A percentile compares a stretch with the other conserved stretches of the same genome.
These are phyloP conservation scores for Ceratobasidium sp. DNA, from an alignment of 1,284 basidiomycete species.

Conservation along the genomic window DNA sequence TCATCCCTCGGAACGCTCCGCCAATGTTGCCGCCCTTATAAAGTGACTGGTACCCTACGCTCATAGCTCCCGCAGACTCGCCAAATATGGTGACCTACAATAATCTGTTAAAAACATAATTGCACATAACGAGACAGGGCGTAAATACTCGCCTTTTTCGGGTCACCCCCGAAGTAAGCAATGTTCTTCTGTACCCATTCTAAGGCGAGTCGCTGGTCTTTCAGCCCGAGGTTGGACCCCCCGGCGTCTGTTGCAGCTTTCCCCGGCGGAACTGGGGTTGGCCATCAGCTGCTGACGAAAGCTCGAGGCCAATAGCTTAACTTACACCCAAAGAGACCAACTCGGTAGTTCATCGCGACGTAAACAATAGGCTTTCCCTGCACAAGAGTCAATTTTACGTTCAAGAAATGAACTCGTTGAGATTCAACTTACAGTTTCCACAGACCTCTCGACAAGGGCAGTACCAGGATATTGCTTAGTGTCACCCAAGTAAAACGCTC, in stretches of 20 bases:
- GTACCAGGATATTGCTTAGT: no score
- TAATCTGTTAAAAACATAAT: not conserved
- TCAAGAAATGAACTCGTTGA: no score
- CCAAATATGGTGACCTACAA: constrained; percentile 51
- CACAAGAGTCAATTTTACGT: no score
- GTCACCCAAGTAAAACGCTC: constrained; percentile 7
- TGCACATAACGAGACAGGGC: not conserved
- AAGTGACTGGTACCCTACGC: constrained; percentile 51
- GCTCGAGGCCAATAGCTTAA: not conserved
- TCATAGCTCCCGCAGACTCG: constrained; percentile 55
- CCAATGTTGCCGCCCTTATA: constrained; percentile 49
- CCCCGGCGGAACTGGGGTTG: constrained; percentile 48
- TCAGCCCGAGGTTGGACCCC: constrained; percentile 59
- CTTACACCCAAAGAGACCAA: constrained; percentile 54
- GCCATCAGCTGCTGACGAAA: no score
- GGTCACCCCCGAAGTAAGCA: constrained; percentile 63
- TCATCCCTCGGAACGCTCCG: constrained; percentile 46
- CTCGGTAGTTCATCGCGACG: constrained; percentile 62
- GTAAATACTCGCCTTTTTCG: constrained; percentile 53
- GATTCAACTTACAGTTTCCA: no score
- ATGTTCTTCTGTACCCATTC: constrained; percentile 66
- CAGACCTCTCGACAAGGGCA: no score
- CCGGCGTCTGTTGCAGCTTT: constrained; percentile 55
- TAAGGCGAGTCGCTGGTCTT: constrained; percentile 62
- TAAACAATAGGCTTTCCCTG: constrained; percentile 58